phyloP scores from a whole-genome alignment of 306 rosid species.

The Mucuna pruriens region DNA sequence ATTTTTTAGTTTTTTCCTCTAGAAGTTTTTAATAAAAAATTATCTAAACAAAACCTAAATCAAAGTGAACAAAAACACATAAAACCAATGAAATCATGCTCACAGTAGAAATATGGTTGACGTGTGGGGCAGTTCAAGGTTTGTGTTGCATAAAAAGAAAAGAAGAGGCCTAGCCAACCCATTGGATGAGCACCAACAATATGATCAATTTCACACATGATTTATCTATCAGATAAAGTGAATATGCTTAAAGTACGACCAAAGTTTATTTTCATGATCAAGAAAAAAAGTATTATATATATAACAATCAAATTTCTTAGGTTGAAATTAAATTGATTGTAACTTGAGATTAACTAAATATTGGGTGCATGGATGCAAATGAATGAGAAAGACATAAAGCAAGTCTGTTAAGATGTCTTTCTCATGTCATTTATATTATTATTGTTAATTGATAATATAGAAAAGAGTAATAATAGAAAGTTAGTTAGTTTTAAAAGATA shows the following conservation, averaged over 20 bases:
- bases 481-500: too few species aligned
- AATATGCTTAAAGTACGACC: not conserved
- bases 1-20: too few species aligned
- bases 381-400: too few species aligned
- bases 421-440: too few species aligned
- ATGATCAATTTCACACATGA: constrained; percentile 11
- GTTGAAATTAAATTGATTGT: constrained; percentile 5
- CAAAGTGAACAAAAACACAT: not conserved
- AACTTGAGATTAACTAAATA: not conserved
- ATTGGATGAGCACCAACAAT: constrained; percentile 18
- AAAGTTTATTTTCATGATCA: constrained; percentile 8
- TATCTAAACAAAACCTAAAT: too few species aligned
- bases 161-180: constrained; percentile 46
- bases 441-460: too few species aligned
- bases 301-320: not conserved
- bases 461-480: too few species aligned
- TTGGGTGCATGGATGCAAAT: too few species aligned
- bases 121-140: constrained; percentile 28
- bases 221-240: not conserved
- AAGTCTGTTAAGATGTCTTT: too few species aligned
- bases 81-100: constrained; percentile 34
- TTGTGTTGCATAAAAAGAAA: constrained; percentile 34
- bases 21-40: too few species aligned
- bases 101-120: constrained; percentile 31
- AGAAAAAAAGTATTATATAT: not conserved